Conservation (phyloP, 108 stramenopile genomes). For the Nitzschia palea region DNA sequence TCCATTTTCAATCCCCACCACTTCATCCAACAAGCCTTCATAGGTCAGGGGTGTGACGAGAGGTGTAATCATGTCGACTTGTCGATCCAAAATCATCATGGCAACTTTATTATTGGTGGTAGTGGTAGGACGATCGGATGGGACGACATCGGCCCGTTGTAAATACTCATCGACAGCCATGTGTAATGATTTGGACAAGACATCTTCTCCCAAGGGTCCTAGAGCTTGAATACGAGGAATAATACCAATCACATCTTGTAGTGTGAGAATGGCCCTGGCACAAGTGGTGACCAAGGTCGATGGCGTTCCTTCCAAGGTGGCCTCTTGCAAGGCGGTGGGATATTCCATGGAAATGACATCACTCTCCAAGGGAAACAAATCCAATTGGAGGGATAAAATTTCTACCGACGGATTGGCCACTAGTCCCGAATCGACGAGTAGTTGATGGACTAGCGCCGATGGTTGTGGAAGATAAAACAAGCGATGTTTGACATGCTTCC, state of each 20-base stretch:
- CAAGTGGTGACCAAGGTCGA: conserved; percentile 56
- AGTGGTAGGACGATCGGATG: not conserved
- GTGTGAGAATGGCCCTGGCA: conserved; percentile 67
- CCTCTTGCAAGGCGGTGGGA: conserved; percentile 35
- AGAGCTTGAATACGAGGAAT: conserved; percentile 75
- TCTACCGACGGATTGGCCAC: conserved; percentile 8
- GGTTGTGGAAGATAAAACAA: conserved; percentile 56
- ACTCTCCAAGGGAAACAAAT: conserved; percentile 53
- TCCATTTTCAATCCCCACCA: conserved; percentile 86
- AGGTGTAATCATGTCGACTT: conserved; percentile 90
- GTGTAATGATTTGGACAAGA: conserved; percentile 61
- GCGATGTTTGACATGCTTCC: conserved; percentile 35
- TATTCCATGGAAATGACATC: conserved; percentile 53
- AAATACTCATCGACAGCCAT: conserved; percentile 67
- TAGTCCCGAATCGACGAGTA: conserved; percentile 27
- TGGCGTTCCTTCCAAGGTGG: conserved; percentile 62
- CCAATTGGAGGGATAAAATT: conserved; percentile 43
- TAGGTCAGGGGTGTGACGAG: conserved; percentile 96
- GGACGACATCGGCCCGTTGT: not conserved
- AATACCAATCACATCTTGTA: conserved; percentile 70
- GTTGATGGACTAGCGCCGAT: conserved; percentile 34
- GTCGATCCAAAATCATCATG: conserved; percentile 88
- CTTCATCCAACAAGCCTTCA: conserved; percentile 93
- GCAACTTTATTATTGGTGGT: conserved; percentile 42
- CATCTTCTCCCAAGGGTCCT: conserved; percentile 73